Evolutionary conservation across 345 rosid species (phyloP).

Genomic region (Punica granatum): DNA sequence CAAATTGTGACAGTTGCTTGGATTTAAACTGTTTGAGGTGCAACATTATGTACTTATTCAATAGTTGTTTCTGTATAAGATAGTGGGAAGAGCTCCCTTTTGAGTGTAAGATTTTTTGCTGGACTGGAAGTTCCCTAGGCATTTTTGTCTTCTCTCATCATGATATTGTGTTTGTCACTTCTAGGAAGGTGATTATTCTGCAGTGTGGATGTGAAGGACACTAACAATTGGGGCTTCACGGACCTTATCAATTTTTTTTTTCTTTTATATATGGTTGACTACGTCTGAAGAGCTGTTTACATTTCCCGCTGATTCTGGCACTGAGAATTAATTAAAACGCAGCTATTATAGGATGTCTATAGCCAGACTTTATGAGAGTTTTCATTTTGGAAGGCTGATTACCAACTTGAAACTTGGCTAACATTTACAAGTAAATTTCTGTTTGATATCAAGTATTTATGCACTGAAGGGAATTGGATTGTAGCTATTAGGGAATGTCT

Average conservation of each 20-base stretch:
- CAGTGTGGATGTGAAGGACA: not conserved
- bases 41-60: no score
- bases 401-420: not conserved
- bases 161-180: not conserved
- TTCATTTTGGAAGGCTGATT: not conserved
- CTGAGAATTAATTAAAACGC: no score
- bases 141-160: not conserved
- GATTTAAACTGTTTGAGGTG: no score
- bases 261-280: not conserved
- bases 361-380: not conserved
- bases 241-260: not conserved
- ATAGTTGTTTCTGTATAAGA: no score
- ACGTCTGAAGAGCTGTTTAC: not conserved
- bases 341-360: not conserved
- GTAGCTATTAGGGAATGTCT: not conserved
- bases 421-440: not conserved
- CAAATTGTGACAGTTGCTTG: no score
- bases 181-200: not conserved
- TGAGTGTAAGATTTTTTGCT: not conserved
- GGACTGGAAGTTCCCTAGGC: not conserved
- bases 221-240: not conserved
- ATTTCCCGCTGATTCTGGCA: not conserved
- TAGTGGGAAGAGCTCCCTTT: no score
- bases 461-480: not conserved
- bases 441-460: not conserved